Evolutionary conservation across 306 rosid genomes (phyloP).

Genomic region (Chamaecrista fasciculata): DNA sequence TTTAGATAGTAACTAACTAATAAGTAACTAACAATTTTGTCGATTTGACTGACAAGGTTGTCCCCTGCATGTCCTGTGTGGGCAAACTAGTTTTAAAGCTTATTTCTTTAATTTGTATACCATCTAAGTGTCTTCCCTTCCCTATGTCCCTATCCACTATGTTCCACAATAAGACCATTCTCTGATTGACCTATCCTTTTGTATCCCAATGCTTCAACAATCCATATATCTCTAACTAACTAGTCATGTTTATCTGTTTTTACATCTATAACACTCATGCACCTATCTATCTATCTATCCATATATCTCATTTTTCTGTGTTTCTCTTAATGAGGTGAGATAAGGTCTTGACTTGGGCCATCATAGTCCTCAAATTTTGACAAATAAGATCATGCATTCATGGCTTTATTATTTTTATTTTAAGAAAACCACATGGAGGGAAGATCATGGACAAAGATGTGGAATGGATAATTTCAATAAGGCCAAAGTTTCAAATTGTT

Average conservation of each 20-base stretch:
- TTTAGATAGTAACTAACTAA: no score
- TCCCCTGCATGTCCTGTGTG: not conserved
- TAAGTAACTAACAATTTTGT: slow-evolving; percentile 16
- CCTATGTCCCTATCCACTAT: slow-evolving; percentile 19
- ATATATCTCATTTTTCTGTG: no score
- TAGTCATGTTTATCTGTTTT: not conserved
- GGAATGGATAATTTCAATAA: no score
- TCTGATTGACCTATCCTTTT: slow-evolving; percentile 21
- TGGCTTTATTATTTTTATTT: not conserved
- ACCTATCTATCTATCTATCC: no score
- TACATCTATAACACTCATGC: not conserved
- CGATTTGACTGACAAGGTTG: slow-evolving; percentile 31
- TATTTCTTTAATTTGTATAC: not conserved
- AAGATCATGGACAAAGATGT: slow-evolving; percentile 37
- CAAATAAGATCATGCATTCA: slow-evolving; percentile 6
- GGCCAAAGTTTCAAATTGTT: no score
- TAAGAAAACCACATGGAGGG: slow-evolving; percentile 35
- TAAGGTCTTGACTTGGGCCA: not conserved
- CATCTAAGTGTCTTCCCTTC: not conserved
- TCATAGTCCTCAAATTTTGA: slow-evolving; percentile 10
- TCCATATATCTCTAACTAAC: not conserved
- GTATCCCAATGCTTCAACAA: slow-evolving; percentile 33
- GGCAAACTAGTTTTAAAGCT: no score
- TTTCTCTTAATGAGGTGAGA: not conserved
- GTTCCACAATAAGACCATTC: slow-evolving; percentile 15